Percentiles rank a stretch among this genome's conserved stretches.
Evolutionary conservation across 1,284 basidiomycete species (phyloP).

Genomic region (Fomitiporia mediterranea): DNA sequence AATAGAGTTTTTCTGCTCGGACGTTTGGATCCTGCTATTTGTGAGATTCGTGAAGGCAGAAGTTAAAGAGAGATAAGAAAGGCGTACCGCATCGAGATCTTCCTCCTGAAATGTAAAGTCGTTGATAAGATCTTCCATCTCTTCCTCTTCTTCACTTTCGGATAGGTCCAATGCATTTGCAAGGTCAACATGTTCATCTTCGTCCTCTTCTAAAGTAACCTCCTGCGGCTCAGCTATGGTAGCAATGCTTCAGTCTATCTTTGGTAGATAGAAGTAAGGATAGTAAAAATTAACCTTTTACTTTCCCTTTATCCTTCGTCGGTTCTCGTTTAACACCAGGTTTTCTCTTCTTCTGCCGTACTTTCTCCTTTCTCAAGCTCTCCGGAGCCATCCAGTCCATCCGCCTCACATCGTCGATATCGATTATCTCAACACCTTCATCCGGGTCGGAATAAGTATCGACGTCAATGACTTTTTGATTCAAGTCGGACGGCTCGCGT

Average conservation of each 20-base stretch:
- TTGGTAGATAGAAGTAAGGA: not conserved
- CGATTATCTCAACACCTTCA: conserved; percentile 82
- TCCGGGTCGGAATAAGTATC: conserved; percentile 86
- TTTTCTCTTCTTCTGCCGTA: conserved; percentile 38
- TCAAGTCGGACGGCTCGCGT: conserved; percentile 31
- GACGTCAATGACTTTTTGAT: conserved; percentile 36
- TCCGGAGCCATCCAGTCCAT: conserved; percentile 92
- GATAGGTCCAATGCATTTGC: conserved; percentile 76
- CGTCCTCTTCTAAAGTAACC: conserved; percentile 16
- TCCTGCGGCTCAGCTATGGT: conserved; percentile 13
- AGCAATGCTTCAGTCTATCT: not conserved
- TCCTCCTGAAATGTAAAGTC: conserved; percentile 59
- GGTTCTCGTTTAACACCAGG: conserved; percentile 8
- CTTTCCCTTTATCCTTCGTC: conserved; percentile 41
- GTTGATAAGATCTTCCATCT: conserved; percentile 79
- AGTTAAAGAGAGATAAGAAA: not conserved
- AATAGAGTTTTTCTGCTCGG: conserved; percentile 70
- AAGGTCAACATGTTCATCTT: conserved; percentile 45
- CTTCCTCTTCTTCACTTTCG: conserved; percentile 84
- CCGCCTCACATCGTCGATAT: conserved; percentile 76
- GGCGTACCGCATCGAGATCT: conserved; percentile 36
- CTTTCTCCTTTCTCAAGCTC: conserved; percentile 56
- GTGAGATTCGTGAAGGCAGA: conserved; percentile 4
- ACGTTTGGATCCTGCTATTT: conserved; percentile 40
- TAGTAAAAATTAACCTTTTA: conserved; percentile 33